These are phyloP conservation scores for Ciborinia camelliae DNA, from an alignment of 2,329 filamentous ascomycete genomes.

Conservation along the genomic window DNA sequence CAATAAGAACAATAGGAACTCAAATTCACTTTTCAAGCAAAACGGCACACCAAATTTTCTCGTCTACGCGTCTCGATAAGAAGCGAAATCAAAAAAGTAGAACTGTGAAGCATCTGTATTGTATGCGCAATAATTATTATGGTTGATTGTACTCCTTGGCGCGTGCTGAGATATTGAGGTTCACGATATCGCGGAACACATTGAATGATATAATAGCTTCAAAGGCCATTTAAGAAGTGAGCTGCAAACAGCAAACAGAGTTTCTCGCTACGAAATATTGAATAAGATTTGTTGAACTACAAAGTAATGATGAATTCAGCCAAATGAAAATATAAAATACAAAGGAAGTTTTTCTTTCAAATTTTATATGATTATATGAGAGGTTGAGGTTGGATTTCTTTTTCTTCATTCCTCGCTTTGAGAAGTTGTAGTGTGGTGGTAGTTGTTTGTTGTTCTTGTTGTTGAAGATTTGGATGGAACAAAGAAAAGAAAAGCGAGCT, in stretches of 20 bases:
- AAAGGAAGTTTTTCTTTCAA: constrained; percentile 2
- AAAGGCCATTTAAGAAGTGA: constrained; percentile 17
- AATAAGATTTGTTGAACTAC: not conserved
- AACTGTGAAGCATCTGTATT: constrained; percentile 1
- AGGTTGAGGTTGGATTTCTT: not conserved
- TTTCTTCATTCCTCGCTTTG: not conserved
- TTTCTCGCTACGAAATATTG: constrained; percentile 12
- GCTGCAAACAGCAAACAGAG: constrained; percentile 21
- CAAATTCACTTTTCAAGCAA: constrained; percentile 16
- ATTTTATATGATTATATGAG: not conserved
- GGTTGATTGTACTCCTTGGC: constrained; percentile 19
- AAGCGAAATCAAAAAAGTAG: constrained; percentile 1
- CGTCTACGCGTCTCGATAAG: constrained; percentile 15
- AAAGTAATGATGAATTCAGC: constrained; percentile 13
- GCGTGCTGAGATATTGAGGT: constrained; percentile 13
- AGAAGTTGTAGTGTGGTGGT: not conserved
- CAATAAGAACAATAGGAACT: constrained; percentile 1
- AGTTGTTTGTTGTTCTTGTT: not conserved
- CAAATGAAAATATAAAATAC: not conserved
- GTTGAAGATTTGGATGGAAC: not conserved
- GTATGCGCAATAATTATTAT: constrained; percentile 10
- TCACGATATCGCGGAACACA: constrained; percentile 18
- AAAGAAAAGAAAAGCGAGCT: too few species aligned
- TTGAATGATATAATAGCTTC: constrained; percentile 15
- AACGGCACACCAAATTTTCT: not conserved